A percentile compares a stretch with the other conserved stretches of the same genome.
phyloP scores from a whole-genome alignment of 805 yeast species.

The Blastobotrys attinorum region DNA sequence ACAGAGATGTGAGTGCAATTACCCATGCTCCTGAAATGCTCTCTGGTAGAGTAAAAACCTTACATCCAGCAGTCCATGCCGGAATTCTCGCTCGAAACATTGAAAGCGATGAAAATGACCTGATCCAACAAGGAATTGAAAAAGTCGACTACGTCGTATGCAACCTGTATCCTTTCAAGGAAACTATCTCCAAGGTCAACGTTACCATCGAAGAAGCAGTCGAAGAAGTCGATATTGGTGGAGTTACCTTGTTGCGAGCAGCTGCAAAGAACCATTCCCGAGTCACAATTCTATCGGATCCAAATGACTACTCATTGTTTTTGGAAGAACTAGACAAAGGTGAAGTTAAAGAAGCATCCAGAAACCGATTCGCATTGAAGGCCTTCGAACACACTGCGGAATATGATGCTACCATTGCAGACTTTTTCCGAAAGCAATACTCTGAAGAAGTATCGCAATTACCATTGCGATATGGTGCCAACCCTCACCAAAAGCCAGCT shows the following conservation, averaged over 20 bases:
- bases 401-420: slow-evolving; percentile 91
- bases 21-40: slow-evolving; percentile 99
- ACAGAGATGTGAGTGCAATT: slow-evolving; percentile 73
- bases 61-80: slow-evolving; percentile 98
- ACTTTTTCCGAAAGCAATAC: slow-evolving; percentile 95
- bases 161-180: slow-evolving; percentile 96
- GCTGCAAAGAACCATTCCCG: slow-evolving; percentile 98
- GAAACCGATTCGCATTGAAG: slow-evolving; percentile 83
- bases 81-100: slow-evolving; percentile 85
- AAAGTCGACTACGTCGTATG: slow-evolving; percentile 97
- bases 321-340: slow-evolving; percentile 71
- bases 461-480: slow-evolving; percentile 96
- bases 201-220: slow-evolving; percentile 97
- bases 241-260: slow-evolving; percentile 94
- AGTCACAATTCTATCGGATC: slow-evolving; percentile 93
- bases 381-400: slow-evolving; percentile 99
- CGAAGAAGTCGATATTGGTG: slow-evolving; percentile 97
- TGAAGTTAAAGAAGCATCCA: slow-evolving; percentile 61
- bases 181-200: slow-evolving; percentile 89
- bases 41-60: slow-evolving; percentile 96
- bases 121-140: slow-evolving; percentile 81
- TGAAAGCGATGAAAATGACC: slow-evolving; percentile 83
- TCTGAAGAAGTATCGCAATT: slow-evolving; percentile 83
- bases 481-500: slow-evolving; percentile 99
- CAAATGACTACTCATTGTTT: slow-evolving; percentile 83